Conservation (phyloP, 2,329 filamentous ascomycete genomes). For the Leptoxyphium fumago region DNA sequence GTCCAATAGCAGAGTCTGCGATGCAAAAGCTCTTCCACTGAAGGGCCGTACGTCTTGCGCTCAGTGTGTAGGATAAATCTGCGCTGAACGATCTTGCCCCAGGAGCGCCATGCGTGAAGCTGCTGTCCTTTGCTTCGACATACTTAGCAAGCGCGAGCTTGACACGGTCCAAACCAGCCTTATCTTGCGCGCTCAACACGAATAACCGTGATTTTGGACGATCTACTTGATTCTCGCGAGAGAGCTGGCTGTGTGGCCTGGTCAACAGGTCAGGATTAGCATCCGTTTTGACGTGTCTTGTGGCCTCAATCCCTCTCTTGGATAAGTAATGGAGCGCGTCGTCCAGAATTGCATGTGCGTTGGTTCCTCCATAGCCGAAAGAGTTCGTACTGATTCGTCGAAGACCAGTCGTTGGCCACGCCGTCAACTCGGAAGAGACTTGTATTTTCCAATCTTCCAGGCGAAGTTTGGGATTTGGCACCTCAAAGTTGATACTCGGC, state of each 20-base stretch:
- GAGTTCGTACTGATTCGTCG: background rate
- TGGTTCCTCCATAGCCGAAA: background rate
- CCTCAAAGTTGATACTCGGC: constrained; percentile 12
- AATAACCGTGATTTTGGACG: background rate
- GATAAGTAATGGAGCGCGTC: background rate
- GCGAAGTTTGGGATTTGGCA: constrained; percentile 6
- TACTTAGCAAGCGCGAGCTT: too few relatives aligned
- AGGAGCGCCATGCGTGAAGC: too few relatives aligned
- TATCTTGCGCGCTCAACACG: background rate
- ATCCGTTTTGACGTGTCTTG: background rate
- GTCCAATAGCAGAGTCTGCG: background rate
- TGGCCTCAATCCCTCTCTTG: background rate
- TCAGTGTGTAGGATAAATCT: background rate
- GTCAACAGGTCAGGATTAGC: constrained; percentile 13
- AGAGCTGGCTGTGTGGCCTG: background rate
- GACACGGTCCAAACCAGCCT: background rate
- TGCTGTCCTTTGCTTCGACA: too few relatives aligned
- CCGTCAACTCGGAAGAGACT: background rate
- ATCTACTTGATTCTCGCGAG: background rate
- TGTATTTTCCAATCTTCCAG: background rate
- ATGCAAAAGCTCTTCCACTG: background rate
- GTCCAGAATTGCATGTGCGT: background rate
- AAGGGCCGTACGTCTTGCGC: background rate
- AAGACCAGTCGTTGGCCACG: background rate
- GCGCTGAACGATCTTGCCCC: too few relatives aligned